Conservation (phyloP, 208 protist genomes). For the Trichomonas gallinae region DNA sequence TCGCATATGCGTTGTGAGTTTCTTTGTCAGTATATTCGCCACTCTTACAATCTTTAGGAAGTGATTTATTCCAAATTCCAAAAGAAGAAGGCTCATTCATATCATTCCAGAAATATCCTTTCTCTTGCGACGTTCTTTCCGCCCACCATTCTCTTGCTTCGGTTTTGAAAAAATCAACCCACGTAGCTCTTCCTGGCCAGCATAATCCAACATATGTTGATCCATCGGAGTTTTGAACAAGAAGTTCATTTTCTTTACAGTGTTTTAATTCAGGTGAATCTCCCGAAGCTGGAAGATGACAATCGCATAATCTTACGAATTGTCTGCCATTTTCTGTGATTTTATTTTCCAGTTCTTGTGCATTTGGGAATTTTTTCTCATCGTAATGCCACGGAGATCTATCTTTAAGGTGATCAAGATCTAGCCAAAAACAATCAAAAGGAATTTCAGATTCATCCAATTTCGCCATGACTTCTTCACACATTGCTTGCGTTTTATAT, state of each 20-base stretch:
- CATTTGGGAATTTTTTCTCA: not conserved
- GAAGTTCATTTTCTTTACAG: not conserved
- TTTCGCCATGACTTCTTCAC: conserved; percentile 34
- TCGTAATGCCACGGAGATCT: not conserved
- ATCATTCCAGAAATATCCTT: conserved; percentile 81
- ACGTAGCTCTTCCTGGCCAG: conserved; percentile 77
- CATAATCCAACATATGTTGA: conserved; percentile 75
- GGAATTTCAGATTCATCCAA: conserved; percentile 31
- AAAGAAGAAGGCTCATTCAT: conserved; percentile 97
- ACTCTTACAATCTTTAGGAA: conserved; percentile 60
- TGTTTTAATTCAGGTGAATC: not conserved
- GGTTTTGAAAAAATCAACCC: conserved; percentile 73
- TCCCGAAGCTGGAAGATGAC: not conserved
- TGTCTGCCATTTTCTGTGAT: not conserved
- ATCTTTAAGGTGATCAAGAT: conserved; percentile 94
- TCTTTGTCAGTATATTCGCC: conserved; percentile 70
- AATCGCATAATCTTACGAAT: not conserved
- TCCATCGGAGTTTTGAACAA: conserved; percentile 25
- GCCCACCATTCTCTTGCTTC: conserved; percentile 52
- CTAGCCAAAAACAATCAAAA: conserved; percentile 89
- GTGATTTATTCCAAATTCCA: conserved; percentile 70
- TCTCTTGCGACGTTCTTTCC: not conserved
- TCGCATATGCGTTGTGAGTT: conserved; percentile 92
- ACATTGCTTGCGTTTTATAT: conserved; percentile 75
- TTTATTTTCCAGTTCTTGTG: not conserved